Base-by-base conservation (phyloP, 2,329 filamentous ascomycete species). In the Colletotrichum sp. region DNA sequence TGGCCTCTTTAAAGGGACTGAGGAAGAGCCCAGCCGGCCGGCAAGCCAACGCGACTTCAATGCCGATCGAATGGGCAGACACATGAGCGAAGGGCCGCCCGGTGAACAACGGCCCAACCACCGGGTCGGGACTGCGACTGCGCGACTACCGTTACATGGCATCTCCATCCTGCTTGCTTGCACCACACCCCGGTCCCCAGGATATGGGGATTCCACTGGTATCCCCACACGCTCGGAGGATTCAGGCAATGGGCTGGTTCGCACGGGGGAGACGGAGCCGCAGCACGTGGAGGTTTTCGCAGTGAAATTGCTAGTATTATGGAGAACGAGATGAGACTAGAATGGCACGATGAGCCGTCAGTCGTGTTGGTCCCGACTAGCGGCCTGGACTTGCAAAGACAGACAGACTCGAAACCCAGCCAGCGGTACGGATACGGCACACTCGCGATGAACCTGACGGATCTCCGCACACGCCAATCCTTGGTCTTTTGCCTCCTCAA, bases 231-330 rank as follows among this genome's bases (percentile, higher is more conserved):
- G 30, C 32, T 49, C n/a, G 44, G 69, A 65, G 21, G n/a, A 21
- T 34, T 60, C 73, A 69, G 59, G 44, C 44, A 60, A 52, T 59
- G 28, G 70, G 57, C 70, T 69, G 32, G 39, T 68, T 63, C 9
- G 13, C n/a, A 57, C 63, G 65, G 74, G 64, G 74, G 66, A 49
- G 28, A 74, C 70, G 74, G 74, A 65, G 74, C 74, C 70, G 74
- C 16, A 21, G 74, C 73, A 76, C 70, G 70, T 76, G 74, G 68
- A 21, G 32, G 34, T 55, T 28, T 18, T 44, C 1, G 8, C 8
- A 32, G 21, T 64, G 26, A 52, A 64, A 28, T 39, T 24, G 34
- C 32, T 32, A 49, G 55, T 62, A 44, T 62, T 59, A 60, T 36
- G 49, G 34, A 39, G 21, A 68, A 73, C n/a, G 8, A 52, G 4